A percentile compares a stretch with the other conserved stretches of the same genome.
phyloP scores from a whole-genome alignment of 139 green algal genomes.

The Chlamydomonas asymmetrica region DNA sequence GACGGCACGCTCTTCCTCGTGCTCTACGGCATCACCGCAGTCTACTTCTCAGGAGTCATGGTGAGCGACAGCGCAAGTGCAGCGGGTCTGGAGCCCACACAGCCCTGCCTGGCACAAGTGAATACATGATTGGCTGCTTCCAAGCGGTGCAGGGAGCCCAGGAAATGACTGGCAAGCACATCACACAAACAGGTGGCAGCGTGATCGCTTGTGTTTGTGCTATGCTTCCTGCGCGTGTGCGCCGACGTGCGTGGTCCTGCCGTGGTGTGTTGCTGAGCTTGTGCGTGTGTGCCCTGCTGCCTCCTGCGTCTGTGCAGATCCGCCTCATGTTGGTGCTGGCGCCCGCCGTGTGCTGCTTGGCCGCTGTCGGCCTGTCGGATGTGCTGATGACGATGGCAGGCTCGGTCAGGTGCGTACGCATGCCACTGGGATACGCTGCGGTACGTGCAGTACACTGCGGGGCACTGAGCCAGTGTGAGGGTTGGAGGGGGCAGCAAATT shows the following conservation, averaged over 20 bases:
- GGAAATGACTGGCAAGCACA: not conserved
- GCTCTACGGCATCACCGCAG: constrained; percentile 90
- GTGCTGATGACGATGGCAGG: constrained; percentile 47
- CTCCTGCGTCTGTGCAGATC: constrained; percentile 72
- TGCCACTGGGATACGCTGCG: too few relatives aligned
- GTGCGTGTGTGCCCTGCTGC: too few relatives aligned
- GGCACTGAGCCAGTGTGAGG: too few relatives aligned
- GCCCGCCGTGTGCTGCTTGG: constrained; percentile 91
- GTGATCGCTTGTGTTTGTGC: not conserved
- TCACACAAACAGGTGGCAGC: not conserved
- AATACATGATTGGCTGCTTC: too few relatives aligned
- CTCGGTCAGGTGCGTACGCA: too few relatives aligned
- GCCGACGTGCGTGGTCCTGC: not conserved
- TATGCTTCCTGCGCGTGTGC: not conserved
- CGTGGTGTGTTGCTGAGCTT: not conserved
- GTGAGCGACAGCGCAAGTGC: constrained; percentile 32
- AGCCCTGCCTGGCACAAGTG: too few relatives aligned
- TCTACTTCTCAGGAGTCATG: constrained; percentile 96
- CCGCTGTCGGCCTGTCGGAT: constrained; percentile 77
- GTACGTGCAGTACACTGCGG: too few relatives aligned
- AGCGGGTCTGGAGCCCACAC: not conserved
- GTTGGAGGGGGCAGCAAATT: too few relatives aligned
- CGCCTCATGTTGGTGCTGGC: constrained; percentile 96
- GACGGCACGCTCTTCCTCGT: constrained; percentile 88
- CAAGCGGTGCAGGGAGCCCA: too few relatives aligned